Base-by-base conservation (phyloP, 441 rosid genomes). In the Croton laevigatus region DNA sequence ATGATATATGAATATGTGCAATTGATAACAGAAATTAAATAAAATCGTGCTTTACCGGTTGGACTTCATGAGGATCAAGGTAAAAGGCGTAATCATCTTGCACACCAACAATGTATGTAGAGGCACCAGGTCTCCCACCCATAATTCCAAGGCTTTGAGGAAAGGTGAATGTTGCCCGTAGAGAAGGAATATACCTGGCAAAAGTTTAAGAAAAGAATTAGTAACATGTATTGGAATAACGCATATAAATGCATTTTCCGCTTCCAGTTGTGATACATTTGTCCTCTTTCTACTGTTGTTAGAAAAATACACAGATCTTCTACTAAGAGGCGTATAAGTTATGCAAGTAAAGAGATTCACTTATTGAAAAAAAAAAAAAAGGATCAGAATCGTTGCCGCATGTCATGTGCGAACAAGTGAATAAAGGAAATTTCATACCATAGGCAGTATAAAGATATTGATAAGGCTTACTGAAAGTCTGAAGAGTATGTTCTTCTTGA, bases 61-160 rank as follows among this genome's bases (percentile, higher is more conserved):
- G 97, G 71, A 86, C 90, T 23, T 86, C 86, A 67, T 90, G 99
- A 1, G 99, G 99, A 81, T 94, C 99, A 68, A 94, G 98, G 80
- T 89, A 94, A 68, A 92, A 85, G 65, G 85, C 93, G 71, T 82
- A 79, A 42, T 86, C 93, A 71, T 88, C 98, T 80, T 94, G 99
- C 70, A 92, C 88, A 37, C 98, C 99, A 48, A 94, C 88, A 76
- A 94, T 86, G 76, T 94, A 94, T 67, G 97, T 91, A 44, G 98
- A 94, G 78, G 93, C 86, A 78, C 97, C 86, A 62, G 98, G 88
- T 82, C 90, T 94, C 59, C 98, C 98, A 34, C 97, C 98, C 87
- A 90, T 74, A 75, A 92, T 83, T 55, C 99, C 99, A 55, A 94
- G 94, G 86, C 98, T 92, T 73, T 92, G 98, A 11, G 98, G 97